These are phyloP conservation scores for Geum urbanum DNA, from an alignment of 306 rosid species.

Conservation along the genomic window DNA sequence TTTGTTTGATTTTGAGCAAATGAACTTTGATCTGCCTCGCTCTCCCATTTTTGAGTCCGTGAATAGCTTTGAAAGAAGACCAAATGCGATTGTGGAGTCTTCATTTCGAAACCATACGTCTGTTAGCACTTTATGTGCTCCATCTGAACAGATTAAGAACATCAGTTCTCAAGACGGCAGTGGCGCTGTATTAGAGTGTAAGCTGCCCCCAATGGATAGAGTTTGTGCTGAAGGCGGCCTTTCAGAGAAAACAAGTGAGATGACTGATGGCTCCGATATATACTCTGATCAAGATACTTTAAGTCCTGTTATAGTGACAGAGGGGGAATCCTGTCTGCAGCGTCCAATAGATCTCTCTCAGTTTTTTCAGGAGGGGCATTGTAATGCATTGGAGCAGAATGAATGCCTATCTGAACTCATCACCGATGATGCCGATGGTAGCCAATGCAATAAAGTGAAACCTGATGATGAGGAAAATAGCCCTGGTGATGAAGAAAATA, in stretches of 20 bases:
- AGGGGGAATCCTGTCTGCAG: constrained; percentile 33
- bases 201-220: constrained; percentile 20
- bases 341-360: constrained; percentile 29
- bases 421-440: constrained; percentile 45
- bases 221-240: constrained; percentile 23
- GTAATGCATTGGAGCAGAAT: constrained; percentile 34
- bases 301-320: constrained; percentile 17
- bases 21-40: constrained; percentile 35
- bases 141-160: constrained; percentile 34
- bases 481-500: constrained; percentile 40
- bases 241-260: constrained; percentile 12
- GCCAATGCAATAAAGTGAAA: constrained; percentile 42
- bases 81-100: constrained; percentile 32
- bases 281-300: constrained; percentile 27
- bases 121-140: constrained; percentile 31
- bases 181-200: constrained; percentile 25
- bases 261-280: constrained; percentile 24
- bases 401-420: constrained; percentile 45
- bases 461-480: constrained; percentile 42
- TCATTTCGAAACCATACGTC: constrained; percentile 30
- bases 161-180: constrained; percentile 28
- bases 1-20: constrained; percentile 68
- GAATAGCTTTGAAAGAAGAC: constrained; percentile 52
- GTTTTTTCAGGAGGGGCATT: constrained; percentile 45
- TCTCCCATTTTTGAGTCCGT: constrained; percentile 42